Base-by-base conservation (phyloP, 208 protist genomes). In the Leishmania turanica region DNA sequence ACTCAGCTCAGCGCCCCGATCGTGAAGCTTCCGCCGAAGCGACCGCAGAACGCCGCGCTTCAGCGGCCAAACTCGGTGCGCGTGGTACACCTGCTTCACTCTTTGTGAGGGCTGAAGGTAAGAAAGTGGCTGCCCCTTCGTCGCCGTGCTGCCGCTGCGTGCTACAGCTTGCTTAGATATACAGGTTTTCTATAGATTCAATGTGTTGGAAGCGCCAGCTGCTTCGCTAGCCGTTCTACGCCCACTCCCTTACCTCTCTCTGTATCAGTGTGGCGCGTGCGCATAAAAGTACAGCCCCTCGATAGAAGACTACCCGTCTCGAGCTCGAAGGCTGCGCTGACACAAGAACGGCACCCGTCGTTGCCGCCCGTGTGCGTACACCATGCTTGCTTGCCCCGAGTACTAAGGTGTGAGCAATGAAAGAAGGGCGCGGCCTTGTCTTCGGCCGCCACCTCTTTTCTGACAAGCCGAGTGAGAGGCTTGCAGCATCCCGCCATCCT, bases 1-100 rank as follows among this genome's bases (percentile, higher is more conserved):
- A 91, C 89, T 1, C 92, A 96, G 71, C 87, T 96, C 31, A 70
- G 81, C 45, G 90, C 81, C 4, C 76, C 86, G n/a, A 73, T 89
- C 6, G 81, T 76, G 5, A 72, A 68, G 31, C 82, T 82, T n/a
- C 82, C 88, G 45, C 27, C n/a, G 2, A 64, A 69, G 11, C 27
- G 58, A n/a, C 73, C 19, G 17, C 72, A 45, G 27, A 84, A 88
- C 51, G 47, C 74, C 8, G 79, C 83, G 19, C 83, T 83, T 15
- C 54, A 80, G 75, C 56, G 69, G 9, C 73, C 66, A 51, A 87
- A 87, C 64, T 65, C 73, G 24, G 73, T 86, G 19, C 78, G 78
- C 1, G 75, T 53, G 15, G 83, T 87, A 56, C 37, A 83, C 64
- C 49, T 83, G 24, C 62, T 83, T 24, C 83, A 64, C 70, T 65